A percentile compares a stretch with the other conserved stretches of the same genome.
Conservation (phyloP, 495 filamentous ascomycete genomes). For the Lasiosphaeria hispida region DNA sequence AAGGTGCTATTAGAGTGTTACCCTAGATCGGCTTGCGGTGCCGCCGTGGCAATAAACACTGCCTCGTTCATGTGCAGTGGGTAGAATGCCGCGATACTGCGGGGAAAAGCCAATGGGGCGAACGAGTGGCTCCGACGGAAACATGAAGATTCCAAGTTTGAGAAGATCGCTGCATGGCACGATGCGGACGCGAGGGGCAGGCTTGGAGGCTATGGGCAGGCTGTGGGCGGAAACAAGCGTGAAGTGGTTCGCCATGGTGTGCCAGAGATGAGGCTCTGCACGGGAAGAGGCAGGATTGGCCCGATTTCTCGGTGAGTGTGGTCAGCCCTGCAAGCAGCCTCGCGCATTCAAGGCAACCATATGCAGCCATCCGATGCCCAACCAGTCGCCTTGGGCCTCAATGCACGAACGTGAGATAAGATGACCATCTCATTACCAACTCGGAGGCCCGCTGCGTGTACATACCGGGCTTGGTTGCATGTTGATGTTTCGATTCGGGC, state of each 20-base stretch:
- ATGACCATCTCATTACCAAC: conserved; percentile 4
- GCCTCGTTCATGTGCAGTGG: too few species aligned
- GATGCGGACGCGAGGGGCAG: neutral
- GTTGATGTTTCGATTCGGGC: conserved; percentile 4
- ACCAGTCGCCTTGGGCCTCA: conserved; percentile 23
- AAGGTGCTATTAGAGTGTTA: too few species aligned
- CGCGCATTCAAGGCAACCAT: conserved; percentile 15
- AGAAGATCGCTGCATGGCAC: too few species aligned
- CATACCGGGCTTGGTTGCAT: conserved; percentile 2
- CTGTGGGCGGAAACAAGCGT: conserved; percentile 3
- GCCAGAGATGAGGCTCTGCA: conserved; percentile 17
- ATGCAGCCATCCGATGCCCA: conserved; percentile 15
- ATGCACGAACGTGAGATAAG: conserved; percentile 13
- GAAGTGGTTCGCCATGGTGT: conserved; percentile 18
- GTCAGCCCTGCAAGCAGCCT: conserved; percentile 24
- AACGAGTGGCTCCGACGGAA: too few species aligned
- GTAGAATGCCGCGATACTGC: too few species aligned
- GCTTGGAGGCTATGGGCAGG: neutral
- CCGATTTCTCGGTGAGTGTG: conserved; percentile 21
- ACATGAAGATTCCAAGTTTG: too few species aligned
- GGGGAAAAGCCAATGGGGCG: too few species aligned
- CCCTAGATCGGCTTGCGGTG: too few species aligned
- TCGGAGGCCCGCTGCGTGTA: neutral
- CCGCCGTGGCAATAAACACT: too few species aligned
- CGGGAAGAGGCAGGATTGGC: conserved; percentile 17